Conservation (phyloP, 257 asterid genomes). For the Anisodus tanguticus region DNA sequence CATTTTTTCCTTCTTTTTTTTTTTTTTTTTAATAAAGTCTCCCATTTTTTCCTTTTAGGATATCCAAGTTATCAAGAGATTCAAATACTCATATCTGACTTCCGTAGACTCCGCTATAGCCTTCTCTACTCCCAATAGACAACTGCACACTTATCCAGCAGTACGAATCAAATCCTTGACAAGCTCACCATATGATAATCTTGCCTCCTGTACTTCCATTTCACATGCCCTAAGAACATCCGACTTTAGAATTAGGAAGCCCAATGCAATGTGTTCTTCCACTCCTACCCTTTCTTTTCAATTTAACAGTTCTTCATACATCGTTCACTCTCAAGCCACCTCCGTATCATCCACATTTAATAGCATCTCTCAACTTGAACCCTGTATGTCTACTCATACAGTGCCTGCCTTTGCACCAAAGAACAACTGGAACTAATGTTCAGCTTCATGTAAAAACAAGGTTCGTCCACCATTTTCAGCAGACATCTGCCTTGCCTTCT, state of each 20-base stretch:
- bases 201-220: not conserved
- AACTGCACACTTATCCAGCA: slow-evolving; percentile 7
- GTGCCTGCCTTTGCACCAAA: not conserved
- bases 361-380: not conserved
- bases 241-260: not conserved
- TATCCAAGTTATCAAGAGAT: slow-evolving; percentile 7
- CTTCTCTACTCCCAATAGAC: slow-evolving; percentile 4
- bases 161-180: not conserved
- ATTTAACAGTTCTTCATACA: not conserved
- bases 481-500: not conserved
- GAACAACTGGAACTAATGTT: slow-evolving; percentile 3
- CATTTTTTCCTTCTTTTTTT: too few species aligned
- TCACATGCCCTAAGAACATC: slow-evolving; percentile 16
- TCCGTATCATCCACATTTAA: not conserved
- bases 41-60: not conserved
- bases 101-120: not conserved
- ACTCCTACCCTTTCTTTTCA: not conserved
- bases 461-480: not conserved
- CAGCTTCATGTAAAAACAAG: not conserved
- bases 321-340: not conserved
- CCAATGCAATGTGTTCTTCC: not conserved
- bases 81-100: not conserved
- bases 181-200: not conserved
- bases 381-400: not conserved
- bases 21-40: not conserved